Percentiles rank a stretch among this genome's conserved stretches.
Evolutionary conservation across 2,329 filamentous ascomycete species (phyloP).

Genomic region (Didymella keratinophila): DNA sequence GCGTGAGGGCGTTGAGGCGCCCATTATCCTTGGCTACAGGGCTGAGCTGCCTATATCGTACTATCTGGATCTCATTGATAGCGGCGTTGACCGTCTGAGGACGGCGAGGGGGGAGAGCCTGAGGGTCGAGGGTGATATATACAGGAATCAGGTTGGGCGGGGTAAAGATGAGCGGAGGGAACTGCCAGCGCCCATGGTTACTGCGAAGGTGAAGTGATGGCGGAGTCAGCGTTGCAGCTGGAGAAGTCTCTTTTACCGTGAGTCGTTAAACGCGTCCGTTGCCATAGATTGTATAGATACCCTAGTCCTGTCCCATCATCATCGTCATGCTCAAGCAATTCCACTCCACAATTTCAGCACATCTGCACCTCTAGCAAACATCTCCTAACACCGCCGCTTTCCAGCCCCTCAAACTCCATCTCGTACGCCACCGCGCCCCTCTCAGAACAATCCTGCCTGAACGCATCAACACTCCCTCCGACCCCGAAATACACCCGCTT

Average conservation of each 20-base stretch:
- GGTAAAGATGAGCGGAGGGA: constrained; percentile 22
- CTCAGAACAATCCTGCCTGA: constrained; percentile 58
- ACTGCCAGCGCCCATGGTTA: constrained; percentile 28
- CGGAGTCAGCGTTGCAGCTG: not conserved
- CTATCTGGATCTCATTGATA: constrained; percentile 77
- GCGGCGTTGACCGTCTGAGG: constrained; percentile 76
- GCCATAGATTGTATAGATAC: constrained; percentile 11
- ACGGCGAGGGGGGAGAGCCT: constrained; percentile 67
- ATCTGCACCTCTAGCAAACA: constrained; percentile 57
- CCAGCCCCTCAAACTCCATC: constrained; percentile 57
- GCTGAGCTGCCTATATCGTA: constrained; percentile 70
- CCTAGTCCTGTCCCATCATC: not conserved
- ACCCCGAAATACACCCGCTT: constrained; percentile 87
- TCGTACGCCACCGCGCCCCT: constrained; percentile 57
- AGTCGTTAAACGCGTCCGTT: not conserved
- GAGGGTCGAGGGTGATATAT: constrained; percentile 64
- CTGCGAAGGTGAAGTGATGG: constrained; percentile 19
- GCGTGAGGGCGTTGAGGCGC: constrained; percentile 72
- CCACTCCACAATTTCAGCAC: constrained; percentile 26
- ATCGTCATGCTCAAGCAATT: not conserved
- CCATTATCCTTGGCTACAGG: constrained; percentile 65
- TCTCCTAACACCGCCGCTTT: constrained; percentile 54
- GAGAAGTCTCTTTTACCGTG: not conserved
- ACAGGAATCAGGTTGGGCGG: constrained; percentile 30
- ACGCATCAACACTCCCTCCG: constrained; percentile 80